A percentile compares a stretch with the other conserved stretches of the same genome.
phyloP scores from a whole-genome alignment of 768 basidiomycete genomes.

The Tulasnella sp. region DNA sequence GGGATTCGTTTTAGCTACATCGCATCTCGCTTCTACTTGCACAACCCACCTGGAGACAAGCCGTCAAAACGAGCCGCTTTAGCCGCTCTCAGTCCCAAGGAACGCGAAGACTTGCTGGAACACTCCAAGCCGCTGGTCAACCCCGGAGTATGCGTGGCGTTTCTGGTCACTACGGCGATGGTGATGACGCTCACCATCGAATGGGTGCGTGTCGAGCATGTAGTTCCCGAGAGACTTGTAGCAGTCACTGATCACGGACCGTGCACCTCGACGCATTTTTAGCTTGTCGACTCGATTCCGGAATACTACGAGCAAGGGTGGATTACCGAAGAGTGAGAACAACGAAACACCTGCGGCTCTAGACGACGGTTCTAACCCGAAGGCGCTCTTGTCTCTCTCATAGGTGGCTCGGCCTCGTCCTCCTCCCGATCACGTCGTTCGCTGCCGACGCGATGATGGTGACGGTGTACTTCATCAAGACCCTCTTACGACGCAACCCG shows the following conservation, averaged over 20 bases:
- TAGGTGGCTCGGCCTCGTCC: conserved; percentile 74
- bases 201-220: conserved; percentile 54
- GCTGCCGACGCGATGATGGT: conserved; percentile 70
- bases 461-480: conserved; percentile 58
- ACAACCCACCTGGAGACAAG: conserved; percentile 68
- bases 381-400: not conserved
- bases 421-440: conserved; percentile 74
- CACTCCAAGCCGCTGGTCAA: conserved; percentile 47
- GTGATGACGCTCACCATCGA: conserved; percentile 72
- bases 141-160: conserved; percentile 61
- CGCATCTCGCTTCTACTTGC: conserved; percentile 67
- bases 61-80: conserved; percentile 40
- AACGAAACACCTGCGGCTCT: not conserved
- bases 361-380: no score
- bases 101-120: conserved; percentile 28
- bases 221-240: not conserved
- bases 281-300: conserved; percentile 70
- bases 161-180: conserved; percentile 57
- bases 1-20: no score
- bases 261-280: not conserved
- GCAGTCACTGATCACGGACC: not conserved
- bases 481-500: conserved; percentile 45
- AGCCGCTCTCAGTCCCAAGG: conserved; percentile 40
- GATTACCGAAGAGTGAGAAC: conserved; percentile 58
- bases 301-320: conserved; percentile 50